These are phyloP conservation scores for Neonothopanus nambi DNA, from an alignment of 1,284 basidiomycete species.

Conservation along the genomic window DNA sequence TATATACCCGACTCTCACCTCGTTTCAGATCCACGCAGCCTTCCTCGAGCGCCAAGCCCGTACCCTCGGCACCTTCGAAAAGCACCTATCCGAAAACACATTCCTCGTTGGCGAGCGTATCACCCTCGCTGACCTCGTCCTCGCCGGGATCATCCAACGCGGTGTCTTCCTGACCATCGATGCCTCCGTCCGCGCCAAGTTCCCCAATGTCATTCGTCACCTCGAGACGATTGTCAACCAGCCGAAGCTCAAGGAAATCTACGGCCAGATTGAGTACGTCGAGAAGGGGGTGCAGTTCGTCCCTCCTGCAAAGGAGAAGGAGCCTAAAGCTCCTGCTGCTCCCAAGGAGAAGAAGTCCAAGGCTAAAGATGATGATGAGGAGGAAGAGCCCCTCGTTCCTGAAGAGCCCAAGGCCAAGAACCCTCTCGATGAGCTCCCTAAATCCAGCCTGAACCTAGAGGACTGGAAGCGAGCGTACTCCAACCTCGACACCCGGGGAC, in stretches of 20 bases:
- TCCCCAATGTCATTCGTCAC: slow-evolving; percentile 83
- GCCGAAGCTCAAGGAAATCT: slow-evolving; percentile 69
- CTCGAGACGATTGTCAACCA: slow-evolving; percentile 86
- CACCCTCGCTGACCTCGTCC: slow-evolving; percentile 85
- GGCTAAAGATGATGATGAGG: slow-evolving; percentile 63
- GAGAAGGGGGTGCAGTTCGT: slow-evolving; percentile 76
- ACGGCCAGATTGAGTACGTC: slow-evolving; percentile 57
- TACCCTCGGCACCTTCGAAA: slow-evolving; percentile 68
- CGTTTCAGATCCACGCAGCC: slow-evolving; percentile 54
- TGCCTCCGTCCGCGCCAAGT: slow-evolving; percentile 60
- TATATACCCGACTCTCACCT: not conserved
- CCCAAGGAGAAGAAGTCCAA: slow-evolving; percentile 64
- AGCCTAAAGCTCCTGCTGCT: slow-evolving; percentile 44
- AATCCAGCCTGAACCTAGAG: slow-evolving; percentile 92
- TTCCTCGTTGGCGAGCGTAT: slow-evolving; percentile 94
- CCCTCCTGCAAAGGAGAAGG: slow-evolving; percentile 73
- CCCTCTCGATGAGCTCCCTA: slow-evolving; percentile 91
- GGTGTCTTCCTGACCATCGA: slow-evolving; percentile 59
- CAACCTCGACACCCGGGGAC: slow-evolving; percentile 90
- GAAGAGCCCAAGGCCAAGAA: slow-evolving; percentile 77
- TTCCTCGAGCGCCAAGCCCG: slow-evolving; percentile 55
- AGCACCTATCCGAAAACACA: slow-evolving; percentile 77
- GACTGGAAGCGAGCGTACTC: slow-evolving; percentile 99
- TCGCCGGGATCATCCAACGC: slow-evolving; percentile 62
- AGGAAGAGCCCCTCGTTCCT: slow-evolving; percentile 45